Conservation (phyloP, 225 moss, liverwort and hornwort species). For the Rhytidiadelphus loreus region DNA sequence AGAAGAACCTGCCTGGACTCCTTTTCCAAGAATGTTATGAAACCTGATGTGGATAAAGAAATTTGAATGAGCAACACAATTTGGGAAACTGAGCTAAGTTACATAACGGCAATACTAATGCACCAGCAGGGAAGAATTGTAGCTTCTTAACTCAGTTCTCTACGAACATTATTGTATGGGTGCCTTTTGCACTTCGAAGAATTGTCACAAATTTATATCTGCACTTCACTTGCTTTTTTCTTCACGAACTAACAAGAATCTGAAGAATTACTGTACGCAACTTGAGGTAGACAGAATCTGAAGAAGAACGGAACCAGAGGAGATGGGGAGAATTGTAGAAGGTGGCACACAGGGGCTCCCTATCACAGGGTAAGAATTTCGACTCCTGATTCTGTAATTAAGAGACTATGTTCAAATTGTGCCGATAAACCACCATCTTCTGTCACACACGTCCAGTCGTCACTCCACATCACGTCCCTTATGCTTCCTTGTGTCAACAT, state of each 20-base stretch:
- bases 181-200: neutral
- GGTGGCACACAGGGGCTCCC: neutral
- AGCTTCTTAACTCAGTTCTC: neutral
- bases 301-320: neutral
- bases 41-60: neutral
- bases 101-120: neutral
- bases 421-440: constrained; percentile 60
- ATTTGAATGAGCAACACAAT: neutral
- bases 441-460: constrained; percentile 58
- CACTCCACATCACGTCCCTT: constrained; percentile 49
- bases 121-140: neutral
- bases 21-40: neutral
- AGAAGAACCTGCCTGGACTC: neutral
- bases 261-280: neutral
- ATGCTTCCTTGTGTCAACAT: constrained; percentile 58
- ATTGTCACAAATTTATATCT: neutral
- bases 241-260: neutral
- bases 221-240: neutral
- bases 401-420: constrained; percentile 52
- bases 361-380: constrained; percentile 41
- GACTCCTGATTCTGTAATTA: constrained; percentile 47
- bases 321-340: neutral
- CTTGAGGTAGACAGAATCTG: neutral
- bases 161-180: neutral
- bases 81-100: neutral